Base-by-base conservation (phyloP, 768 basidiomycete genomes). In the Royoungia palumana region DNA sequence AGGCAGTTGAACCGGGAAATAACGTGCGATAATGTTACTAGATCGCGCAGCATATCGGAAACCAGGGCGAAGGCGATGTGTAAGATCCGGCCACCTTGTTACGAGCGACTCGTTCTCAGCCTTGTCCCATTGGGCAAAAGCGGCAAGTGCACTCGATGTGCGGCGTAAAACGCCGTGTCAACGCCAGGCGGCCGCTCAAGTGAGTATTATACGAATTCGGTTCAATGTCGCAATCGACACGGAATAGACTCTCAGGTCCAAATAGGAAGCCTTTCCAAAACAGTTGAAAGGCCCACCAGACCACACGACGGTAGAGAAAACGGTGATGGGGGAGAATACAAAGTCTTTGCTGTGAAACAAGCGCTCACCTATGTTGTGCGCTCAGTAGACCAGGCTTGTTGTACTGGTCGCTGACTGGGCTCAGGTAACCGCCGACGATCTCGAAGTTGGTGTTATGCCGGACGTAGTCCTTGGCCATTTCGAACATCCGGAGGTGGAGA, bases 401-500 rank as follows among this genome's bases (percentile, higher is more conserved):
- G 83, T 99, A 99, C 75, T 79, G 75, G 75, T 95, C 94, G 62
- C 83, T 87, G 65, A 99, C 96, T 27, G 96, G 95, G 58, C 93
- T 95, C 61, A 97, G 82, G 72, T 97, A 98, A 3, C 93, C 94
- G 22, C 89, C 96, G 60, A 97, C 77, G 59, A 99, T 89, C 70
- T 96, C 92, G 61, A 90, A 96, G 55, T 89, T 75, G 41, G 91
- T 93, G 68, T 94, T 91, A 60, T 93, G 89, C 44, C 91, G 83
- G 45, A 89, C 82, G 62, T 93, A 94, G 75, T 98, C 96, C 71
- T 87, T 89, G 47, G 95, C 96, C 96, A 99, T 98, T 67, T 98
- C 96, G 70, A 98, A 99, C 94, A 99, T 97, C 57, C 96, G 89
- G 53, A 97, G 81, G 64, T 96, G 94, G 44, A 95, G 87, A 63